phyloP scores from a whole-genome alignment of 2,329 filamentous ascomycete species.

The Ophiostoma novo-ulmi region DNA sequence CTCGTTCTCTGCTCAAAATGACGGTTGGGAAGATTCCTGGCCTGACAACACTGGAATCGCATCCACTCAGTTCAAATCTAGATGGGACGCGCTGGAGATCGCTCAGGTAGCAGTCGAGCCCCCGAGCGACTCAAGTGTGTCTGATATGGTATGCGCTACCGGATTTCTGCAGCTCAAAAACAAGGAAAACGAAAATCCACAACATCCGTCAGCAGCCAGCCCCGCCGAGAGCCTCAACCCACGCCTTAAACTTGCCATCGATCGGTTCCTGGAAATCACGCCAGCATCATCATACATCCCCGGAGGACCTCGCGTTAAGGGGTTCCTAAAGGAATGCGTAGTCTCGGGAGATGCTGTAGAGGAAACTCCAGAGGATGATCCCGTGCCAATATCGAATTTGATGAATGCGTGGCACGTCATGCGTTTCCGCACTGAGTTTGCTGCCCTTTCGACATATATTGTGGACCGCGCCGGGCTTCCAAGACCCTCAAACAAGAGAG shows the following conservation, averaged over 20 bases:
- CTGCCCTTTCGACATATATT: background rate
- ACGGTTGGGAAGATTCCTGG: background rate
- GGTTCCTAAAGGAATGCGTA: background rate
- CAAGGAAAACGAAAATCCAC: background rate
- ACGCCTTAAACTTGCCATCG: background rate
- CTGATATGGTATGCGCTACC: too few relatives aligned
- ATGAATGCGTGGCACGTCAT: slow-evolving; percentile 1
- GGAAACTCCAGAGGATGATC: background rate
- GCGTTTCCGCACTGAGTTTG: background rate
- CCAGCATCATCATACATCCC: background rate
- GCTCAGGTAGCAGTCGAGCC: background rate
- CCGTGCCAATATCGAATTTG: background rate
- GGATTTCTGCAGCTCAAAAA: too few relatives aligned
- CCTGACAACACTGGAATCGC: background rate
- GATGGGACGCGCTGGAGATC: background rate
- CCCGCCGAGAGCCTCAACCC: background rate
- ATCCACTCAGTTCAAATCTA: background rate
- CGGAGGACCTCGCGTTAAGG: background rate
- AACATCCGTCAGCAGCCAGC: background rate
- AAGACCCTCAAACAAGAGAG: background rate
- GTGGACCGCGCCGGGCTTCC: background rate
- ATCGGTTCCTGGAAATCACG: background rate
- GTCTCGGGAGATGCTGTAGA: background rate
- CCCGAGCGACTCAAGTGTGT: background rate
- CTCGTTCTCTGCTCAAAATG: background rate